Base-by-base conservation (phyloP, 116 monocot species). In the Zostera marina region DNA sequence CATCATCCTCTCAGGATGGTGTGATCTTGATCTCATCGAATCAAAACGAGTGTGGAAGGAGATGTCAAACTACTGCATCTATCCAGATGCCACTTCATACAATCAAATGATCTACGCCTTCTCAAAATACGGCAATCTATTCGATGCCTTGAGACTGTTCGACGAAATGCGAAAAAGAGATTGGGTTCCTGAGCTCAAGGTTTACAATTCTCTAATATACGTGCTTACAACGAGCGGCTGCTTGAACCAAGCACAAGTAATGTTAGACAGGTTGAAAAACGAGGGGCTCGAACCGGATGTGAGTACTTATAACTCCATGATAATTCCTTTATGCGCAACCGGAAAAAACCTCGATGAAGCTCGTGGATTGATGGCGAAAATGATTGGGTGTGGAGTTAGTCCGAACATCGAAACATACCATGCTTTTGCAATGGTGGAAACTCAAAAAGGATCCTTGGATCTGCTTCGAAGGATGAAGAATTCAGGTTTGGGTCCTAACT, bases 31-130 rank as follows among this genome's bases (percentile, higher is more conserved):
- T 70, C 26, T 88, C 52, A 62, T 54, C 16, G 84, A 88, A 77
- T 84, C 94, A 53, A 94, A 88, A 53, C 76, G 94, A 73, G 39
- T 79, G 3, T 94, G 94, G 94, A 81, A 82, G 73, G 88, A 94
- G 65, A 94, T 88, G 94, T 70, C 94, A 49, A 78, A 59, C 54
- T 75, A 56, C 63, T 94, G 88, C 70, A 77, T 94, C 19, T 63
- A 48, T 54, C 94, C 94, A 44, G 73, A 88, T 66, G 68, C 38
- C n/a, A 73, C 66, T 70, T 85, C 88, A 41, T 94, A 94, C 61
- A 54, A 77, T 5, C 71, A 76, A 59, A 75, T 94, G 77, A 76
- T 88, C n/a, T 44, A 48, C 60, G 88, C 81, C 70, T 81, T 79
- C 64, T 61, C 94, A 39, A 88, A 75, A 74, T 66, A 23, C 40